Base-by-base conservation (phyloP, 1,139 yeast genomes). In the Saccharomycopsis phalli region DNA sequence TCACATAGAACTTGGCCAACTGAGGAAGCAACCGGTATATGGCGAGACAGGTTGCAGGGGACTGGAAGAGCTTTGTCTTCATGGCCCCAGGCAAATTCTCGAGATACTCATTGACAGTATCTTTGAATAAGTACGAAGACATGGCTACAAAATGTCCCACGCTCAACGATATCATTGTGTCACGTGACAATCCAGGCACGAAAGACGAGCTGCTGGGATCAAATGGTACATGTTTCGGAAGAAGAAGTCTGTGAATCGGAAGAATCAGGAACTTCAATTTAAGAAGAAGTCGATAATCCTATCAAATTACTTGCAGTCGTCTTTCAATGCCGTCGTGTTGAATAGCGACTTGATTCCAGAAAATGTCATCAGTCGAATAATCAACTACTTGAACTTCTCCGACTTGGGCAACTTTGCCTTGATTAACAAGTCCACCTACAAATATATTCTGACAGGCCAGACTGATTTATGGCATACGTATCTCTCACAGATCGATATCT, bases 41-140 rank as follows among this genome's bases (percentile, higher is more conserved):
- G 2, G 98, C 94, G 38, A 91, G 66, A 56, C 97, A 88, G 43
- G 98, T 86, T 13, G 96, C 95, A 2, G 98, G 95, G 40, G 82
- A 74, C 48, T 69, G 71, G 59, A 82, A 91, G 21, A 91, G 69
- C 53, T 88, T 73, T 19, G 81, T 70, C 51, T 87, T 88, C 13
- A 87, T 86, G 5, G 81, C 66, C 53, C 81, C 86, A 2, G 97
- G 95, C 14, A 91, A 74, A 16, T 83, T 87, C 55, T 87, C 96
- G 46, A 91, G 66, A 58, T 91, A 88, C 52, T 83, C 94, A 54
- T 83, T 84, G 50, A 91, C 94, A 4, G 91, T 82, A 31, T 81
- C 73, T 54, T 76, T 79, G 60, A 79, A 72, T 41, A 71, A 61
- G 45, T 69, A 68, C 31, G 68, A 59, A 11, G 69, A 60, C 53